A percentile compares a stretch with the other conserved stretches of the same genome.
Conservation (phyloP, 768 basidiomycete species). For the Leccinum rimulosum region DNA sequence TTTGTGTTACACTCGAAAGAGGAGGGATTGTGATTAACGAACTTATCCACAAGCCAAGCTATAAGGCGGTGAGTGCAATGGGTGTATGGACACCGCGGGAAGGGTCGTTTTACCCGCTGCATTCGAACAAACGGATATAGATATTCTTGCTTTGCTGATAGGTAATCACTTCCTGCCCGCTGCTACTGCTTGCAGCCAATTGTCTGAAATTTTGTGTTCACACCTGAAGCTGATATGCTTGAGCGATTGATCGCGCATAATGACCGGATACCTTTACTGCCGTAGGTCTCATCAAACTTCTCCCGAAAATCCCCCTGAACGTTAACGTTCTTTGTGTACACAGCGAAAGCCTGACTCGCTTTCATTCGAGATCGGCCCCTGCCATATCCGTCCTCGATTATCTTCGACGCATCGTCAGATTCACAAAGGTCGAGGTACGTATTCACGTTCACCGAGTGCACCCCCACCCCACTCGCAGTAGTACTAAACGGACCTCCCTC, state of each 20-base stretch:
- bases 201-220: constrained; percentile 14
- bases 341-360: constrained; percentile 89
- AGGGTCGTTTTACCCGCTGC: constrained; percentile 77
- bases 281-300: constrained; percentile 39
- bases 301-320: constrained; percentile 24
- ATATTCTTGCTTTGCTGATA: constrained; percentile 84
- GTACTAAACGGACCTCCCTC: constrained; percentile 7
- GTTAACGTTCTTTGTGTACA: constrained; percentile 11
- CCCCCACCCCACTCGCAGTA: background rate
- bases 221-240: constrained; percentile 84
- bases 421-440: constrained; percentile 90
- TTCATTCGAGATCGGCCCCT: constrained; percentile 92
- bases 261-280: constrained; percentile 88
- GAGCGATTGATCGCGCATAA: constrained; percentile 93
- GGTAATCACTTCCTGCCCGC: constrained; percentile 48
- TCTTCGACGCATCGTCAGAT: constrained; percentile 88
- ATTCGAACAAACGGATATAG: constrained; percentile 83
- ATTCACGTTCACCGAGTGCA: constrained; percentile 18
- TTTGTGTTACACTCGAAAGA: constrained; percentile 26
- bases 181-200: constrained; percentile 17
- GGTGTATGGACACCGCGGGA: constrained; percentile 71
- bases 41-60: constrained; percentile 24
- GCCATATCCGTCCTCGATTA: constrained; percentile 89
- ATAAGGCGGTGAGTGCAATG: constrained; percentile 57
- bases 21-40: too few species aligned